Base-by-base conservation (phyloP, 306 rosid species). In the Fragaria nilgerrensis region DNA sequence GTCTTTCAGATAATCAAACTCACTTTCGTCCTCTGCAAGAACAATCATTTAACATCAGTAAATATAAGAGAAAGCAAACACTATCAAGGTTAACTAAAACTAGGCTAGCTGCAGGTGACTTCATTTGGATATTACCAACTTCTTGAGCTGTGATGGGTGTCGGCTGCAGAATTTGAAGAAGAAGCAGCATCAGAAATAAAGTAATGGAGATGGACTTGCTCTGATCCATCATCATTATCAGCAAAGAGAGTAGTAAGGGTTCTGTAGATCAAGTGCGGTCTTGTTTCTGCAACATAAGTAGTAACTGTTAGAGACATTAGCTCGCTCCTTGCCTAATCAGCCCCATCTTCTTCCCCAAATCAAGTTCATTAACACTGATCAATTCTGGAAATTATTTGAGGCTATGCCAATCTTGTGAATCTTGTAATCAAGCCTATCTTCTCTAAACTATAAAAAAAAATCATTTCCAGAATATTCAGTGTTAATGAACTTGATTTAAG, bases 11-110 rank as follows among this genome's bases (percentile, higher is more conserved):
- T 82, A 86, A 65, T 64, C 78, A 43, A 77, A 82, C 74, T 55
- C 84, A 1, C 62, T 78, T 45, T 82, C 84, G 7, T 81, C 82
- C 67, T 82, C 85, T 82, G 82, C 82, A 62, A 16, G n/a, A 1
- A 66, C 27, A 65, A 64, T 5, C 5, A n/a, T 1, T 63, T 29
- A 17, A 64, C 69, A 34, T 65, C 25, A 15, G 5, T 34, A 65
- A 65, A 2, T 3, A 17, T 65, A 65, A 34, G 12, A 7, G 44
- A 16, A 41, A 7, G 41, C 22, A 64, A 34, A 6, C 43, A 5
- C 1, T 17, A 55, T 20, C 27, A 36, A 36, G 5, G 45, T 36
- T 34, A 34, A 65, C 22, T 13, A 62, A 62, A 6, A 13, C 17
- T 44, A 29, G 12, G n/a, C 68, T 14, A 61, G 66, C 66, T 11